Evolutionary conservation across 148 eudicot genomes (phyloP), one percentile per base, ranked within the genome.

Genomic region (Simmondsia chinensis): DNA sequence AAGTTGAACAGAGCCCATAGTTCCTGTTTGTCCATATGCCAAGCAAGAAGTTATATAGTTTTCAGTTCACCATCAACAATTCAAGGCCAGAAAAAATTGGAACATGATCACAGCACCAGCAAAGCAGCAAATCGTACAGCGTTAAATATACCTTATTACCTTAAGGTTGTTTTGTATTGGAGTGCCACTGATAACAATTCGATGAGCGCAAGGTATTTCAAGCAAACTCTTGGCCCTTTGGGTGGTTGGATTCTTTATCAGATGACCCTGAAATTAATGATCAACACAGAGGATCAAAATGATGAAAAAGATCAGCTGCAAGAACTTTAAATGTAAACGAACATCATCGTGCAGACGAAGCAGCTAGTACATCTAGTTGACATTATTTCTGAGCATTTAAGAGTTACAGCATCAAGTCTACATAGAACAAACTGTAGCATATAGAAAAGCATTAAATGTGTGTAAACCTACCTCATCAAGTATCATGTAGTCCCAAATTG

Each of bases 151-250:
- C 10, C 33, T 5, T 29, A 29, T 29, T 70, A 86, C 99, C 99
- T 91, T 91, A 7, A 86, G 75, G 36, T 91, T 79, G 53, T 91
- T 91, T 65, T 91, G 99, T 52, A 91, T 67, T 42, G 99, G 99
- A 2, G 99, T 91, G 64, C 99, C 99, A 67, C 99, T 91, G 14
- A 91, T 91, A 34, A 91, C 45, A 51, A 91, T 79, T 23, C 99
- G 99, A 55, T 82, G 79, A 48, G 74, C 68, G 59, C 85, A 79
- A 9, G 99, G 96, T 50, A 91, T 75, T 59, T 73, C 74, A 49
- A 86, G 83, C 82, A 91, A 80, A 60, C 99, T 86, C 65, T 91
- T 82, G 18, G 99, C 94, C 65, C 99, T 82, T 53, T 91, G 99
- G 20, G 99, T 91, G 49, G 75, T 62, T 31, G 99, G 99, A 77